Evolutionary conservation across 2,329 filamentous ascomycete species (phyloP).

Genomic region (Trichoderma sp.): DNA sequence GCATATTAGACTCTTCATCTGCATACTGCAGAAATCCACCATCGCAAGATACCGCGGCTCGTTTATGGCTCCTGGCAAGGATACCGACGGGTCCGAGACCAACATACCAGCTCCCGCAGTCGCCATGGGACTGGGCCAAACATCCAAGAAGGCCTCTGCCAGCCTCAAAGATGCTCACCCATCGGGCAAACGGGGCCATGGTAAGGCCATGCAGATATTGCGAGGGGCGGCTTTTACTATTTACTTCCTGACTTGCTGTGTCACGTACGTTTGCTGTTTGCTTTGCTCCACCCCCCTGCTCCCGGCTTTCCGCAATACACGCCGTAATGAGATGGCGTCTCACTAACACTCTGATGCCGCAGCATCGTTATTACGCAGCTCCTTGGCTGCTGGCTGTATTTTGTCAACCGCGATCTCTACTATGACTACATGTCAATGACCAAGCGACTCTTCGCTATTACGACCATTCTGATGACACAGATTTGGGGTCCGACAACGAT

Average conservation of each 20-base stretch:
- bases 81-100: slow-evolving; percentile 34
- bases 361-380: slow-evolving; percentile 74
- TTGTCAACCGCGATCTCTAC: slow-evolving; percentile 75
- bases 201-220: slow-evolving; percentile 53
- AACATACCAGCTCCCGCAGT: slow-evolving; percentile 40
- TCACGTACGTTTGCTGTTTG: slow-evolving; percentile 49
- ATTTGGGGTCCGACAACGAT: slow-evolving; percentile 87
- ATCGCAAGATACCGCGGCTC: neutral
- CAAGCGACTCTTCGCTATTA: slow-evolving; percentile 79
- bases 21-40: neutral
- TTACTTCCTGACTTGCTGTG: slow-evolving; percentile 56
- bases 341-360: slow-evolving; percentile 27
- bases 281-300: neutral
- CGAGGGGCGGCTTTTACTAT: slow-evolving; percentile 55
- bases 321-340: neutral
- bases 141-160: slow-evolving; percentile 30
- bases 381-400: slow-evolving; percentile 75
- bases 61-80: slow-evolving; percentile 37
- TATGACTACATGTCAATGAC: slow-evolving; percentile 87
- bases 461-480: slow-evolving; percentile 79
- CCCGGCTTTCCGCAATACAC: neutral
- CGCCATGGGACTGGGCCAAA: slow-evolving; percentile 32
- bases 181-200: slow-evolving; percentile 59
- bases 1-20: neutral
- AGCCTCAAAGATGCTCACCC: slow-evolving; percentile 49